Percentiles rank a stretch among this genome's conserved stretches.
These are phyloP conservation scores for Hibiscus tridactylites DNA, from an alignment of 345 rosid species.

Conservation along the genomic window DNA sequence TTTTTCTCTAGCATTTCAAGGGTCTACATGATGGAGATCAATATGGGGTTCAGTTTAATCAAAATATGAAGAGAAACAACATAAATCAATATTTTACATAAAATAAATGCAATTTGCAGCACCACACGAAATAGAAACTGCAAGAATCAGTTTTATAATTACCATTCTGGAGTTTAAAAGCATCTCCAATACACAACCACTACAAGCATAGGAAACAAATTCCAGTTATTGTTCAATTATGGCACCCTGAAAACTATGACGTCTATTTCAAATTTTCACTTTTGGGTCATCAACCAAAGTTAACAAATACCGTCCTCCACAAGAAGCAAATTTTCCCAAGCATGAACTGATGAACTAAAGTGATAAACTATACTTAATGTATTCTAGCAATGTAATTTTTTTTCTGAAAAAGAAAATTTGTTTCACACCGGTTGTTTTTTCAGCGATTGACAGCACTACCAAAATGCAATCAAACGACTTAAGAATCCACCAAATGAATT, in stretches of 20 bases:
- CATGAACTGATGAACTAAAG: background rate
- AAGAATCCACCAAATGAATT: background rate
- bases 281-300: background rate
- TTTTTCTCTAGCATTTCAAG: conserved; percentile 91
- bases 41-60: background rate
- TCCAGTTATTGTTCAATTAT: background rate
- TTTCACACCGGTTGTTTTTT: background rate
- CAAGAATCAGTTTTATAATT: background rate
- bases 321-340: background rate
- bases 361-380: background rate
- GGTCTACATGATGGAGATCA: conserved; percentile 33
- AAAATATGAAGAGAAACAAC: background rate
- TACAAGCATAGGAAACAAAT: background rate
- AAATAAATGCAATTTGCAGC: background rate
- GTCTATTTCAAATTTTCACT: background rate
- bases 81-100: background rate
- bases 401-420: background rate
- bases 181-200: background rate
- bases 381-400: background rate
- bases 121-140: background rate
- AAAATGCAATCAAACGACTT: background rate
- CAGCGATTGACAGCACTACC: background rate
- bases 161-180: background rate
- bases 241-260: background rate
- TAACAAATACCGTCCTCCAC: background rate